A percentile compares a stretch with the other conserved stretches of the same genome.
Evolutionary conservation across 1,284 basidiomycete genomes (phyloP).

Genomic region (Marasmius tenuissimus): DNA sequence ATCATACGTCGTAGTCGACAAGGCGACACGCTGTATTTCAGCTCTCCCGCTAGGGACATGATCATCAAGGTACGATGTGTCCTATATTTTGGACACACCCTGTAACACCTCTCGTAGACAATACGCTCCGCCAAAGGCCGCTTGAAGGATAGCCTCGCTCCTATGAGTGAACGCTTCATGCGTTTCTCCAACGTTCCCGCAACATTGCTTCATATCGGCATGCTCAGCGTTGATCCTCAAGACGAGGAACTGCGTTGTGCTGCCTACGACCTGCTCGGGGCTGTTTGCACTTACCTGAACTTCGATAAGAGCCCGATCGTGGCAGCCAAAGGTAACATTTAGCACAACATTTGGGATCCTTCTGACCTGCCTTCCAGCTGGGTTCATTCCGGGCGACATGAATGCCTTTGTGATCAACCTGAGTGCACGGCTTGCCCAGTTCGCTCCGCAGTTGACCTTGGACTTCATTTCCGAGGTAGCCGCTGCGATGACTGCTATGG

Average conservation of each 20-base stretch:
- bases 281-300: conserved; percentile 77
- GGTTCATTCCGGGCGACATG: conserved; percentile 74
- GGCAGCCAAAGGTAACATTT: conserved; percentile 61
- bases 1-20: conserved; percentile 75
- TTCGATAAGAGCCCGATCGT: conserved; percentile 72
- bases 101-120: conserved; percentile 36
- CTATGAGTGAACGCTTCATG: conserved; percentile 67
- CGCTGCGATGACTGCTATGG: conserved; percentile 65
- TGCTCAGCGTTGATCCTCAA: conserved; percentile 72
- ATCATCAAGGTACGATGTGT: conserved; percentile 66
- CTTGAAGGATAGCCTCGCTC: conserved; percentile 55
- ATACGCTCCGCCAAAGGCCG: conserved; percentile 72
- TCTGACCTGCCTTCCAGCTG: conserved; percentile 41
- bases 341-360: conserved; percentile 5
- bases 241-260: conserved; percentile 77
- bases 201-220: conserved; percentile 78
- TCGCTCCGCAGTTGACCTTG: conserved; percentile 78
- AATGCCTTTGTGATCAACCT: conserved; percentile 63
- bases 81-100: background rate
- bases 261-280: conserved; percentile 76
- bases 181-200: conserved; percentile 83
- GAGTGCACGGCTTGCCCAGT: conserved; percentile 71
- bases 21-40: conserved; percentile 69
- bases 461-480: conserved; percentile 86
- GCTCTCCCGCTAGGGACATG: conserved; percentile 63